These are phyloP conservation scores for Emmonsiellopsis sp. DNA, from an alignment of 2,329 filamentous ascomycete genomes.

Conservation along the genomic window DNA sequence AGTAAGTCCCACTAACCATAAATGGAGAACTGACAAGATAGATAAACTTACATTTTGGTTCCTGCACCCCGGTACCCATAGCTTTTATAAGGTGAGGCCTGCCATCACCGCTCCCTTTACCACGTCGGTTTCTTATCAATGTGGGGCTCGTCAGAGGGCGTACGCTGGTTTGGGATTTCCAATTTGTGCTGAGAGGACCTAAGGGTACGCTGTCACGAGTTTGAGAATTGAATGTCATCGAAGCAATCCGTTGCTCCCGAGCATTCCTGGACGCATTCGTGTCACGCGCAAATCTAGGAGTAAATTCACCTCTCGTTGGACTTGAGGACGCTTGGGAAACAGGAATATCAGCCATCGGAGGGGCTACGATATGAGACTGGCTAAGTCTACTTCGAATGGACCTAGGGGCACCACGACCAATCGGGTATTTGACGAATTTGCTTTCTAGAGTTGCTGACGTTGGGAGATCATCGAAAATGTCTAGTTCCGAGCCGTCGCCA, in stretches of 20 bases:
- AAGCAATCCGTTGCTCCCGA: constrained; percentile 51
- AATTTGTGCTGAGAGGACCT: constrained; percentile 47
- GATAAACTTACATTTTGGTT: constrained; percentile 63
- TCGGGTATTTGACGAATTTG: constrained; percentile 71
- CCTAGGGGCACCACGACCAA: constrained; percentile 59
- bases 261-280: constrained; percentile 58
- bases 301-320: constrained; percentile 42
- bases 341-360: constrained; percentile 30
- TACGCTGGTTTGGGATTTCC: constrained; percentile 47
- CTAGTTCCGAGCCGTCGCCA: constrained; percentile 85
- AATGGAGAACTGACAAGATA: neutral
- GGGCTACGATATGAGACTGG: constrained; percentile 25
- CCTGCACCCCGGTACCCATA: constrained; percentile 61
- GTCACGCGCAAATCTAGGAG: constrained; percentile 57
- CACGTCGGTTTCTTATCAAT: constrained; percentile 38
- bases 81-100: constrained; percentile 89
- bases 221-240: constrained; percentile 26
- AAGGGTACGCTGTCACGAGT: constrained; percentile 38
- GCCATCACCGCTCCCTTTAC: constrained; percentile 24
- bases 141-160: constrained; percentile 43
- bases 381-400: constrained; percentile 46
- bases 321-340: constrained; percentile 48
- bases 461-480: constrained; percentile 88
- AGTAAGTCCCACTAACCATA: constrained; percentile 7
- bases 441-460: constrained; percentile 76